phyloP scores from a whole-genome alignment of 23 red algal genomes.

The Agarophyton chilense region DNA sequence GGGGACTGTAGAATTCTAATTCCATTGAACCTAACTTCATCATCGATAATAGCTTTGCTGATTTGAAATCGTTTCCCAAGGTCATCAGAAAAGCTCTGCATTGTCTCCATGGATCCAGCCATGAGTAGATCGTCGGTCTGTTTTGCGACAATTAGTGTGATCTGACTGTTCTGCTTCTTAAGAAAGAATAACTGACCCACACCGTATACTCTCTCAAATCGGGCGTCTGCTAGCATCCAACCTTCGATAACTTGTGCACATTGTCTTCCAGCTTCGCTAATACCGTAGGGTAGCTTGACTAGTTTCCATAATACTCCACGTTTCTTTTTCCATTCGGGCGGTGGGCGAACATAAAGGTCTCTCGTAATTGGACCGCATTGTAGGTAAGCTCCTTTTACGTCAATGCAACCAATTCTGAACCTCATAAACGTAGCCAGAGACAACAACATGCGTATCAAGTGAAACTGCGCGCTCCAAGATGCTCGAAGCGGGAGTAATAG shows the following conservation, averaged over 20 bases:
- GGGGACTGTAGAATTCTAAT: neutral
- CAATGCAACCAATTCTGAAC: constrained; percentile 40
- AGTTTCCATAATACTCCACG: constrained; percentile 34
- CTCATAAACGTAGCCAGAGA: neutral
- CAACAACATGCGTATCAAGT: constrained; percentile 24
- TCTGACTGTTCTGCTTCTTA: neutral
- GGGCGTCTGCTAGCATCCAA: constrained; percentile 3
- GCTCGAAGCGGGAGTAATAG: no score
- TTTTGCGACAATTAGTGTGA: constrained; percentile 10
- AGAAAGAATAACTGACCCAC: neutral
- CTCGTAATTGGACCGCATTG: constrained; percentile 40
- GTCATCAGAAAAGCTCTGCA: neutral
- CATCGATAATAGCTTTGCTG: constrained; percentile 38
- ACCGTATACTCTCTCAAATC: constrained; percentile 20
- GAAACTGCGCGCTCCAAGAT: constrained; percentile 33
- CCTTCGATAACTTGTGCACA: constrained; percentile 37
- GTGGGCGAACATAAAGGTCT: constrained; percentile 27
- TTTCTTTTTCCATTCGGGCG: constrained; percentile 17
- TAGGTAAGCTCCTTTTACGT: constrained; percentile 55
- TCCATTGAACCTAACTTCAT: constrained; percentile 37
- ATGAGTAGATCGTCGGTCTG: constrained; percentile 48
- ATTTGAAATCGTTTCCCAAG: constrained; percentile 16
- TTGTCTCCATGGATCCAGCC: neutral
- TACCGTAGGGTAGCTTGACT: constrained; percentile 19
- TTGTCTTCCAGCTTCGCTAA: constrained; percentile 35